Base-by-base conservation (phyloP, 768 basidiomycete species). In the Daedaleopsis nitida region DNA sequence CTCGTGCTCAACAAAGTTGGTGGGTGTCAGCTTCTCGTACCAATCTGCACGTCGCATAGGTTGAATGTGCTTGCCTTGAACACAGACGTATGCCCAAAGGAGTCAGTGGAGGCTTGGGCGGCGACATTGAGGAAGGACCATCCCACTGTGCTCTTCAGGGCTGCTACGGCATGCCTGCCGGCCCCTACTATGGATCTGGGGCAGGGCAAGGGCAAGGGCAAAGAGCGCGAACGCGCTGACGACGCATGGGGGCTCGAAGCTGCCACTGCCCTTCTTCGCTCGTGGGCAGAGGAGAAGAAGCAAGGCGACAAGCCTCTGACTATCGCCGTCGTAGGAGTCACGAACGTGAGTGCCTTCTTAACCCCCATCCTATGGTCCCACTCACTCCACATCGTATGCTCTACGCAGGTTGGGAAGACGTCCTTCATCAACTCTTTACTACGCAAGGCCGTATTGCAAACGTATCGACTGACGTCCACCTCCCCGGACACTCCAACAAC, bases 1-100 rank as follows among this genome's bases (percentile, higher is more conserved):
- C 74, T 94, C n/a, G 78, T 96, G 17, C 73, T 97, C 56, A 96
- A 90, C 73, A 97, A 97, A 78, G 88, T 89, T 65, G 94, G 94
- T 92, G 66, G 59, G 88, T 79, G 51, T 57, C 23, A 4, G n/a
- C 21, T 13, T 23, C 12, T 13, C 24, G 5, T 49, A 9, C 14
- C 24, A 9, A n/a, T 24, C 13, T 24, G 5, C 23, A 14, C 23
- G 21, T 49, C 14, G 47, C 23, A 6, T 8, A 14, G 21, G 12
- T 24, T 21, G 19, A 5, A 13, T 48, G 24, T 48, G 21, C 24
- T 10, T 48, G 6, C 23, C 24, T 16, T 27, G 2, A 23, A 2
- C 49, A 16, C 55, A 96, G 95, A 96, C 72, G 79, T 84, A 19
- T 88, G 89, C 60, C 92, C 94, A 17, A 82, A 86, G 42, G 95